A percentile compares a stretch with the other conserved stretches of the same genome.
These are phyloP conservation scores for Coemansia guatemalensis DNA, from an alignment of 192 early-diverging fungal genomes.

Conservation along the genomic window DNA sequence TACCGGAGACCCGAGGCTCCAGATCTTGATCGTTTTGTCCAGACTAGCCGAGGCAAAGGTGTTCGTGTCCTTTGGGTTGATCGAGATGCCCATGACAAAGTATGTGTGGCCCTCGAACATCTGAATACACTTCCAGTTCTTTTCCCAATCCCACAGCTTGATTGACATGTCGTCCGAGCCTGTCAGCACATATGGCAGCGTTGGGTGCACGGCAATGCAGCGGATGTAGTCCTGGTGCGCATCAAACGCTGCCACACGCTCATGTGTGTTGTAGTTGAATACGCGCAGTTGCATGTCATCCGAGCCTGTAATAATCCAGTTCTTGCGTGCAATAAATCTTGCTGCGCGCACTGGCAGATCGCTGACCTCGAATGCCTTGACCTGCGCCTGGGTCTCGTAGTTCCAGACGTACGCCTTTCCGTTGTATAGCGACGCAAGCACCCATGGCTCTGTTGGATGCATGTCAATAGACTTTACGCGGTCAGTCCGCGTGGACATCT, in stretches of 20 bases:
- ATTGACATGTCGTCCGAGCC: constrained; percentile 97
- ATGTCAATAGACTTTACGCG: constrained; percentile 98
- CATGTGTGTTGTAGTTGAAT: constrained; percentile 99
- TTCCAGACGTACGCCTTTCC: constrained; percentile 98
- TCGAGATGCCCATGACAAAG: constrained; percentile 95
- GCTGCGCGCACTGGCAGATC: constrained; percentile 96
- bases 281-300: constrained; percentile 98
- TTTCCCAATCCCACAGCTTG: constrained; percentile 99
- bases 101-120: constrained; percentile 98
- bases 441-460: constrained; percentile 99
- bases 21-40: constrained; percentile 96
- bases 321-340: constrained; percentile 96
- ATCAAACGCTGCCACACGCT: constrained; percentile 94
- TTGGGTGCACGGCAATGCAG: constrained; percentile 93
- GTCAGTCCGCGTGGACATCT: constrained; percentile 71
- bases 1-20: constrained; percentile 88
- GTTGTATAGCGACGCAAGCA: constrained; percentile 94
- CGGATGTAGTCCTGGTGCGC: constrained; percentile 98
- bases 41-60: constrained; percentile 97
- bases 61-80: constrained; percentile 99
- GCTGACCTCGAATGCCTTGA: constrained; percentile 96
- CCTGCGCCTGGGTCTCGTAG: constrained; percentile 92
- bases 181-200: constrained; percentile 90
- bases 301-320: constrained; percentile 93
- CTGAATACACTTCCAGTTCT: constrained; percentile 94